Conservation (phyloP, 306 rosid genomes). For the Vigna reflexopilosa region DNA sequence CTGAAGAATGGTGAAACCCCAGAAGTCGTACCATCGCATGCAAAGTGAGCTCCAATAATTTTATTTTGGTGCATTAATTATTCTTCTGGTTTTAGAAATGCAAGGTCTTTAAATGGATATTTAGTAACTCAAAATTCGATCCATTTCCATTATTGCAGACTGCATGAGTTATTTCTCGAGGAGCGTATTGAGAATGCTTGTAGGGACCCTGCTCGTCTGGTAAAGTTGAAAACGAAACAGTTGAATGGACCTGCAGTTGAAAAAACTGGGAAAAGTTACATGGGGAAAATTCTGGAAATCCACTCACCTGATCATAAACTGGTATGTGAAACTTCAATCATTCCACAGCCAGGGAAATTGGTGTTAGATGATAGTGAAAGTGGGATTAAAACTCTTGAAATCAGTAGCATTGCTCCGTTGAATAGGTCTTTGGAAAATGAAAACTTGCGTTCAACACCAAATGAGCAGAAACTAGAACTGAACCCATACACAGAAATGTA, state of each 20-base stretch:
- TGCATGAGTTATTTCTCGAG: slow-evolving; percentile 85
- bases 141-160: slow-evolving; percentile 58
- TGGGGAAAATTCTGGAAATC: slow-evolving; percentile 75
- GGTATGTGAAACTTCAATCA: slow-evolving; percentile 62
- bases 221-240: slow-evolving; percentile 80
- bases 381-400: slow-evolving; percentile 79
- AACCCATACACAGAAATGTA: slow-evolving; percentile 50
- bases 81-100: slow-evolving; percentile 39
- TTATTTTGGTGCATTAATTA: slow-evolving; percentile 41
- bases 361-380: slow-evolving; percentile 59
- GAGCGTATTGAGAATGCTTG: slow-evolving; percentile 81
- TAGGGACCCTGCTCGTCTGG: slow-evolving; percentile 75
- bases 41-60: slow-evolving; percentile 70
- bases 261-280: slow-evolving; percentile 77
- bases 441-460: slow-evolving; percentile 59
- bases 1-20: slow-evolving; percentile 76
- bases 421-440: slow-evolving; percentile 58
- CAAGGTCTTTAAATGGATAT: slow-evolving; percentile 41
- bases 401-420: slow-evolving; percentile 60
- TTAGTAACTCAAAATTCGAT: slow-evolving; percentile 30
- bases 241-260: slow-evolving; percentile 68
- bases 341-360: slow-evolving; percentile 50
- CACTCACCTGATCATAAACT: slow-evolving; percentile 66
- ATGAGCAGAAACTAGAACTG: slow-evolving; percentile 52
- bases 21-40: slow-evolving; percentile 68